These are phyloP conservation scores for Trichocladium antarcticum DNA, from an alignment of 495 filamentous ascomycete species.

Conservation along the genomic window DNA sequence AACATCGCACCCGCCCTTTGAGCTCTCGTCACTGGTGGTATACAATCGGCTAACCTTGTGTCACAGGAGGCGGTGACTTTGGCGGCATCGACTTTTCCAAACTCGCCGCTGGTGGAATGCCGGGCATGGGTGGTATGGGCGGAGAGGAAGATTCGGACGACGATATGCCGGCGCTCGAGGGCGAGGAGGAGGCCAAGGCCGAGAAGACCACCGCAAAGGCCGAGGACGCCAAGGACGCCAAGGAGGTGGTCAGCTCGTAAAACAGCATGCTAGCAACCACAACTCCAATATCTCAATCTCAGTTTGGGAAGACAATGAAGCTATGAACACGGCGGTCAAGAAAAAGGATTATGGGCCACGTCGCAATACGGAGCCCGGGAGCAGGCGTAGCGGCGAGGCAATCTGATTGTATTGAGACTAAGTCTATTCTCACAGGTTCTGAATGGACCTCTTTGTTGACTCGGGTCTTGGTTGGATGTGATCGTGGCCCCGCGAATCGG, in stretches of 20 bases:
- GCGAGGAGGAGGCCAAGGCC: constrained; percentile 40
- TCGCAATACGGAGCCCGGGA: not conserved
- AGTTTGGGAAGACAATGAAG: not conserved
- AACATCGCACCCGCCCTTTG: not conserved
- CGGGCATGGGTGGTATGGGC: constrained; percentile 30
- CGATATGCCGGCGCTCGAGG: constrained; percentile 34
- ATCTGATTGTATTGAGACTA: constrained; percentile 10
- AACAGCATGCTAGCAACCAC: not conserved
- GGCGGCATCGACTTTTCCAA: constrained; percentile 84
- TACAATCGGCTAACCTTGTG: constrained; percentile 3
- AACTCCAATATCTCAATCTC: not conserved
- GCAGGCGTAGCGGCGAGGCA: constrained; percentile 3
- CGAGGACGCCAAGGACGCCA: constrained; percentile 30
- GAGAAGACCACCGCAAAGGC: constrained; percentile 25
- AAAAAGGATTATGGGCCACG: not conserved
- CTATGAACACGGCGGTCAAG: not conserved
- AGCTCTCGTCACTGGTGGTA: not conserved
- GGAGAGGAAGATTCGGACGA: constrained; percentile 47
- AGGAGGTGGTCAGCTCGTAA: constrained; percentile 12
- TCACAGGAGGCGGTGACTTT: constrained; percentile 41
- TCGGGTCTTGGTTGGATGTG: not conserved
- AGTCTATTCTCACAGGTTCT: not conserved
- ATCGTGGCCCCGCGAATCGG: too few relatives aligned
- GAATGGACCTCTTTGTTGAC: constrained; percentile 5
- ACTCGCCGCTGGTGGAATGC: constrained; percentile 54